A percentile compares a stretch with the other conserved stretches of the same genome.
These are phyloP conservation scores for Pythium brassicae DNA, from an alignment of 352 stramenopile genomes.

Conservation along the genomic window DNA sequence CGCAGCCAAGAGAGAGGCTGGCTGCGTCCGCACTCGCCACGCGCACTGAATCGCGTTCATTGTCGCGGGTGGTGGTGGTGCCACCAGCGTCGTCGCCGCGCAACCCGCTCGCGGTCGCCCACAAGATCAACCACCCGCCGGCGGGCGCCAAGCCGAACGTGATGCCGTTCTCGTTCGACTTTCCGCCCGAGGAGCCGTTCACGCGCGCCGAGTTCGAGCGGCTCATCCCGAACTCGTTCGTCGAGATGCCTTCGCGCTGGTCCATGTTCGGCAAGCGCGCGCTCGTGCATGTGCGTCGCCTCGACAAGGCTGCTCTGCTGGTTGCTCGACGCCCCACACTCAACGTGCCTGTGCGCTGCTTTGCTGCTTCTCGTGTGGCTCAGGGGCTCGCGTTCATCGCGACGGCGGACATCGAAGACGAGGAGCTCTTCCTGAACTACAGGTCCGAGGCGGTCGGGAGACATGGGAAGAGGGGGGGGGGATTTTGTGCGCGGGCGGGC, in stretches of 20 bases:
- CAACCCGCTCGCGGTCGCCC: constrained; percentile 70
- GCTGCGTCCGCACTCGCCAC: no score
- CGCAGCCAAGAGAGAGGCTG: no score
- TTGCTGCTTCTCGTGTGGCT: constrained; percentile 2
- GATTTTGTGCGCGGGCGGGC: neutral
- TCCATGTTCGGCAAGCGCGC: constrained; percentile 84
- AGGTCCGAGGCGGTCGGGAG: neutral
- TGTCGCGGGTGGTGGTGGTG: neutral
- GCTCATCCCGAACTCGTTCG: constrained; percentile 82
- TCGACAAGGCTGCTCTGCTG: neutral
- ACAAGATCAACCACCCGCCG: constrained; percentile 87
- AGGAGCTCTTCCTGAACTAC: constrained; percentile 88
- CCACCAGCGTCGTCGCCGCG: constrained; percentile 41
- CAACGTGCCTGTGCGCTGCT: neutral
- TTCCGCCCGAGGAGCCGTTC: constrained; percentile 76
- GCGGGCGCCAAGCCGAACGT: constrained; percentile 65
- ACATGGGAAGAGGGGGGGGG: no score
- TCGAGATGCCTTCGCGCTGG: constrained; percentile 70
- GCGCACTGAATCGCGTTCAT: neutral
- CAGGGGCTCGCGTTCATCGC: constrained; percentile 76
- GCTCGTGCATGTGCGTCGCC: constrained; percentile 65
- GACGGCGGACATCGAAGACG: constrained; percentile 72
- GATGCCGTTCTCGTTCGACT: constrained; percentile 80
- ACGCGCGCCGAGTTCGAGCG: constrained; percentile 42
- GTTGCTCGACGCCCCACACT: neutral